These are phyloP conservation scores for Cladosporium sp. DNA, from an alignment of 2,329 filamentous ascomycete species.

Conservation along the genomic window DNA sequence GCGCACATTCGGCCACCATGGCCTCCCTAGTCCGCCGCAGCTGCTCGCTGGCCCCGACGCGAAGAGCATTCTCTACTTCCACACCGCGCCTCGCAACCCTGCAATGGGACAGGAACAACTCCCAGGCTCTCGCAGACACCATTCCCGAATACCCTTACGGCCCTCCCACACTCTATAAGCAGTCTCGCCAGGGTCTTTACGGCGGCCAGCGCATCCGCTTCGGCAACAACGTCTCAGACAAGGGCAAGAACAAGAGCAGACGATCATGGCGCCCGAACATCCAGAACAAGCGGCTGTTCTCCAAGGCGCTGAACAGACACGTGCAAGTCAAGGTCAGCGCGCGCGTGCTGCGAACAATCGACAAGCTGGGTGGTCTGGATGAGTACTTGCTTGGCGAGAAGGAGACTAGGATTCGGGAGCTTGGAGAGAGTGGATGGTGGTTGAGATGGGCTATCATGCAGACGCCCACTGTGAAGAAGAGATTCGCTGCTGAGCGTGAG, in stretches of 20 bases:
- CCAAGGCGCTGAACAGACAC: constrained; percentile 55
- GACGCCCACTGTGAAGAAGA: constrained; percentile 60
- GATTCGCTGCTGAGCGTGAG: constrained; percentile 61
- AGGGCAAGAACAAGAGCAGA: constrained; percentile 65
- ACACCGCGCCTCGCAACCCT: constrained; percentile 21
- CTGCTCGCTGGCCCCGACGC: constrained; percentile 11
- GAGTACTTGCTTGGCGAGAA: constrained; percentile 84
- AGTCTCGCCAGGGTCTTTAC: constrained; percentile 57
- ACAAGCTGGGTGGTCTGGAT: constrained; percentile 83
- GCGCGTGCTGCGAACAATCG: constrained; percentile 61
- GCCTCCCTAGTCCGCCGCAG: constrained; percentile 24
- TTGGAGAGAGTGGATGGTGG: constrained; percentile 86
- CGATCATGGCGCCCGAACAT: constrained; percentile 74
- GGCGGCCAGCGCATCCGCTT: constrained; percentile 66
- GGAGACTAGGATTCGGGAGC: constrained; percentile 70
- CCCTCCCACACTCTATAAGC: constrained; percentile 66
- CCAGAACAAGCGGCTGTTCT: constrained; percentile 61
- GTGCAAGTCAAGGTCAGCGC: constrained; percentile 66
- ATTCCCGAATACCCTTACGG: constrained; percentile 65
- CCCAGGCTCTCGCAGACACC: constrained; percentile 26
- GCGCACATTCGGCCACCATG: constrained; percentile 16
- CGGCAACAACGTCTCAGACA: constrained; percentile 69
- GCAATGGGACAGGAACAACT: constrained; percentile 29
- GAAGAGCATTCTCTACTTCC: constrained; percentile 30
- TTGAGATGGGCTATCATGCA: constrained; percentile 88